Conservation (phyloP, 2,329 filamentous ascomycete genomes). For the Claviceps quebecensis region DNA sequence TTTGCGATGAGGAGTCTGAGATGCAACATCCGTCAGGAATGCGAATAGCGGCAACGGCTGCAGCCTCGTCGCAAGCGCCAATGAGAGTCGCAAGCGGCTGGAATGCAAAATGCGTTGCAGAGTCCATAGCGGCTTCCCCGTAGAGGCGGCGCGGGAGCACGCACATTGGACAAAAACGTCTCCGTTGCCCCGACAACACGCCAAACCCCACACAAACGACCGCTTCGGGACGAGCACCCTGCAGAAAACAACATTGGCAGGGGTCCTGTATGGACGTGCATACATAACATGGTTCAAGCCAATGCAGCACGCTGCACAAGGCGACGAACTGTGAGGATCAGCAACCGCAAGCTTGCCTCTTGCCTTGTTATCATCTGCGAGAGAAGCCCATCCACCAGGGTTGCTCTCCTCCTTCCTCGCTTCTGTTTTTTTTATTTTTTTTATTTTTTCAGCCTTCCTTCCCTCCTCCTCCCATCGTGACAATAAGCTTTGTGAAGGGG, state of each 20-base stretch:
- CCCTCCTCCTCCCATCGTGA: too few relatives aligned
- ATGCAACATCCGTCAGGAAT: conserved; percentile 4
- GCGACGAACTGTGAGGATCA: too few relatives aligned
- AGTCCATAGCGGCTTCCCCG: not conserved
- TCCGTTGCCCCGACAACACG: not conserved
- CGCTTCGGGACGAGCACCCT: not conserved
- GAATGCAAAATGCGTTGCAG: not conserved
- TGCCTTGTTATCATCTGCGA: too few relatives aligned
- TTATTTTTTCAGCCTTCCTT: too few relatives aligned
- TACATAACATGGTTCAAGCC: not conserved
- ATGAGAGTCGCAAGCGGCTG: not conserved
- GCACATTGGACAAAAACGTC: not conserved
- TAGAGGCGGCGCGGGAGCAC: not conserved
- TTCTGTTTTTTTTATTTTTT: too few relatives aligned
- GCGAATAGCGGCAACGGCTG: conserved; percentile 3
- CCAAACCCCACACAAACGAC: not conserved
- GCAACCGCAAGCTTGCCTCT: too few relatives aligned
- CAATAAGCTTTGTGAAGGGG: too few relatives aligned
- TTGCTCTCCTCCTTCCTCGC: too few relatives aligned
- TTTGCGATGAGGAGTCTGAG: not conserved
- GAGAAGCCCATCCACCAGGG: too few relatives aligned
- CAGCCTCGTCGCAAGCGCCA: not conserved
- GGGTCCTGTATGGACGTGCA: not conserved
- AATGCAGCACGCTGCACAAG: too few relatives aligned
- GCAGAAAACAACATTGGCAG: not conserved